Evolutionary conservation across 176 grass and related monocot species (phyloP).

Genomic region (Chrysopogon serrulatus): DNA sequence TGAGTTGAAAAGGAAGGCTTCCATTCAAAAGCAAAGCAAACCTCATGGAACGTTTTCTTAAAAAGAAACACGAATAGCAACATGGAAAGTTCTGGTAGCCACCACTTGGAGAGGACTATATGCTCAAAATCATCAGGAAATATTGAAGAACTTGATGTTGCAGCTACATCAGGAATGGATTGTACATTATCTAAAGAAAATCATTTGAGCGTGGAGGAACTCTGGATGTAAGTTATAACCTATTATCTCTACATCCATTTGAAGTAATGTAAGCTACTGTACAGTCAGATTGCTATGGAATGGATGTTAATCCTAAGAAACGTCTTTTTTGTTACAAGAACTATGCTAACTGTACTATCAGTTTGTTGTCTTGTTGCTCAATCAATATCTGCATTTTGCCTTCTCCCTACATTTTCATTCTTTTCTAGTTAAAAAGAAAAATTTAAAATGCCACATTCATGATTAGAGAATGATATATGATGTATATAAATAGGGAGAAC

Average conservation of each 20-base stretch:
- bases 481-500: background rate
- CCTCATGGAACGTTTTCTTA: slow-evolving; percentile 67
- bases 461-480: background rate
- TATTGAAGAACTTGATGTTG: background rate
- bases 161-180: slow-evolving; percentile 62
- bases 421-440: background rate
- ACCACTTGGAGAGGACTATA: background rate
- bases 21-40: slow-evolving; percentile 55
- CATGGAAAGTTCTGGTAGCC: slow-evolving; percentile 18
- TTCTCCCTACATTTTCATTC: background rate
- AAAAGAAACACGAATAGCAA: slow-evolving; percentile 28
- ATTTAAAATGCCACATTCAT: background rate
- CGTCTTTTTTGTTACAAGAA: background rate
- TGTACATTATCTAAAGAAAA: slow-evolving; percentile 34
- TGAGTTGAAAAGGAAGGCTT: slow-evolving; percentile 40
- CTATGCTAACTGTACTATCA: background rate
- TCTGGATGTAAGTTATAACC: slow-evolving; percentile 41
- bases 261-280: background rate
- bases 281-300: background rate
- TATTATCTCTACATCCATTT: background rate
- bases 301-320: background rate
- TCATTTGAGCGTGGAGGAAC: slow-evolving; percentile 20
- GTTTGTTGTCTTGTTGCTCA: background rate
- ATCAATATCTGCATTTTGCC: background rate
- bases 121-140: slow-evolving; percentile 10